A percentile compares a stretch with the other conserved stretches of the same genome.
phyloP scores from a whole-genome alignment of 805 yeast species.

The Suhomyces vadensis region DNA sequence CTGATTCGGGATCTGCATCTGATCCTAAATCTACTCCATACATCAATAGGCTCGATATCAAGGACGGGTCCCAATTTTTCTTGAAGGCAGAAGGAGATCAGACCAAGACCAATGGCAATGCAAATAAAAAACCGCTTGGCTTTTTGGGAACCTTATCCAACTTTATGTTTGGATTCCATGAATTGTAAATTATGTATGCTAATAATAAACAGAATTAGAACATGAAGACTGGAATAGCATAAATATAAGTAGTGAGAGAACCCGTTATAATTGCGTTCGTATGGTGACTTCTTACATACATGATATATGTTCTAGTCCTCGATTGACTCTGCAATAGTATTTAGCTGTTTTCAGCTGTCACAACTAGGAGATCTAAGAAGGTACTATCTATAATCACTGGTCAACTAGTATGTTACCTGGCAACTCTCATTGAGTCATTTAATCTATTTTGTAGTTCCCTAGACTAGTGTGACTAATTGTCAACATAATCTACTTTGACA shows the following conservation, averaged over 20 bases:
- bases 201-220: no score
- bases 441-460: no score
- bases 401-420: no score
- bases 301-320: no score
- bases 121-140: conserved; percentile 32
- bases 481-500: no score
- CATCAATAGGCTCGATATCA: conserved; percentile 35
- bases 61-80: conserved; percentile 41
- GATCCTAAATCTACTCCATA: conserved; percentile 13
- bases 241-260: background rate
- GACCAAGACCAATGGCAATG: conserved; percentile 17
- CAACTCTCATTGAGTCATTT: no score
- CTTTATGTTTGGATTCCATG: conserved; percentile 46
- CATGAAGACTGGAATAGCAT: background rate
- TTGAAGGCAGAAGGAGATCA: conserved; percentile 29
- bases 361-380: no score
- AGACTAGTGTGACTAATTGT: no score
- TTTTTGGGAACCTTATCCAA: conserved; percentile 33
- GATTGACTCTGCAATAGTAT: no score
- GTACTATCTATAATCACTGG: no score
- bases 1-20: conserved; percentile 5
- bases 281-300: background rate
- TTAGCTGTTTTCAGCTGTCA: no score
- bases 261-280: background rate
- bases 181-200: conserved; percentile 34